Evolutionary conservation across 129 eudicot genomes (phyloP), one percentile per base, ranked within the genome.

Genomic region (Arctium minus): DNA sequence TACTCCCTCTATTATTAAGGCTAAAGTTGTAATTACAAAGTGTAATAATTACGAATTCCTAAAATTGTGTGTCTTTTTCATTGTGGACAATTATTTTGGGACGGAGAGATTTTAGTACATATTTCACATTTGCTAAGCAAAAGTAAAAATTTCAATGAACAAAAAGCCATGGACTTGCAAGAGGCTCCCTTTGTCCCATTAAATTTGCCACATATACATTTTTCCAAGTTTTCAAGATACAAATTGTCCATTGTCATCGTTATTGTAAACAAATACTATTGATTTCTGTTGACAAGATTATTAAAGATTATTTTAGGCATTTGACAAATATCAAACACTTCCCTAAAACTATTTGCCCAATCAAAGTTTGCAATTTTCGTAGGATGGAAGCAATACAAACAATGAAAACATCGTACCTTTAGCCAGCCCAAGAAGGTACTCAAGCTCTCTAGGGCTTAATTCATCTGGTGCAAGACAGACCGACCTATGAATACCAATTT

Each of bases 391-490:
- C 13, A 42, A 15, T 70, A 72, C 53, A 30, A 81, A 74, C n/a
- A 18, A 35, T 50, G 17, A 35, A 76, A 69, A 46, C 62, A 76
- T 46, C 78, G 7, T 89, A 96, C 99, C 99, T 77, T 85, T 90
- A 87, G 82, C 87, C 85, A 91, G 64, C 77, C 83, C 86, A 69
- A 91, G 92, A 83, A 96, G 92, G 37, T 73, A 82, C 71, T 93
- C 97, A 30, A 96, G 95, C 81, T 93, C 97, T 79, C 76, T 75
- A 60, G 97, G 86, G 87, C 83, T 80, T 77, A 96, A 77, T 84
- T 96, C 99, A 78, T 96, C 97, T 35, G 97, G 94, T 83, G 91
- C 94, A 77, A 93, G 84, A 86, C 99, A 96, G 2, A 90, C 88
- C 85, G 89, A 84, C 87, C 99, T 96, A 92, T 64, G 53, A 17